Evolutionary conservation across 2,329 filamentous ascomycete genomes (phyloP), one percentile per base, ranked within the genome.

Genomic region (Kalmusia sp.): DNA sequence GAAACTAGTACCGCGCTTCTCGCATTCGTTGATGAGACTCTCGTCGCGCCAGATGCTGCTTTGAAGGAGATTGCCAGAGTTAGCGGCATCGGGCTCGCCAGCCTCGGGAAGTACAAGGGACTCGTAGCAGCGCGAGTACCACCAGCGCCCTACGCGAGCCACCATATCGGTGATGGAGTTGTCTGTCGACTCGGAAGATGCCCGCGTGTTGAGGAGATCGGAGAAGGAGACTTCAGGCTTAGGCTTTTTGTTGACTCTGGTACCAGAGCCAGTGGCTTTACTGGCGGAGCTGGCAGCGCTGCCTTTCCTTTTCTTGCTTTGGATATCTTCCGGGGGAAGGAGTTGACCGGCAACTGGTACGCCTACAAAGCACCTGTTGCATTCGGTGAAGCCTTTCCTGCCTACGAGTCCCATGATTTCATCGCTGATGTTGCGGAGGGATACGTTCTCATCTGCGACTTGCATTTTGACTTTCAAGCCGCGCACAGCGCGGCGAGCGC

Each of bases 101-200:
- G 64, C 67, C 51, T 71, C 68, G 6, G 71, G 68, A 3, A 80
- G 63, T 7, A 87, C 80, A 4, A 84, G 81, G 51, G 83, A 85
- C 75, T 97, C 93, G 72, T 97, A 98, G 79, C 93, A 97, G 47
- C 90, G 86, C 8, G 87, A 90, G 75, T 96, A 98, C 95, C 95
- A 99, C 92, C 93, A 98, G 37, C 95, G 84, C 2, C 92, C 93
- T 9, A 98, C 93, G 58, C 87, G 89, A 14, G 92, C 89, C 19
- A 98, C 92, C 82, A 96, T 96, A 68, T 91, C 93, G 12, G 92
- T 91, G 68, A 98, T 96, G 61, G 87, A 88, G 68, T 92, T 91
- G 62, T 96, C 92, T 19, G 89, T 76, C 19, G 70, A 71, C n/a
- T 72, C 71, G 21, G 69, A 72, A 33, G 61, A 64, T 6, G 63